These are phyloP conservation scores for Pseudogymnoascus sp. DNA, from an alignment of 2,329 filamentous ascomycete species.

Conservation along the genomic window DNA sequence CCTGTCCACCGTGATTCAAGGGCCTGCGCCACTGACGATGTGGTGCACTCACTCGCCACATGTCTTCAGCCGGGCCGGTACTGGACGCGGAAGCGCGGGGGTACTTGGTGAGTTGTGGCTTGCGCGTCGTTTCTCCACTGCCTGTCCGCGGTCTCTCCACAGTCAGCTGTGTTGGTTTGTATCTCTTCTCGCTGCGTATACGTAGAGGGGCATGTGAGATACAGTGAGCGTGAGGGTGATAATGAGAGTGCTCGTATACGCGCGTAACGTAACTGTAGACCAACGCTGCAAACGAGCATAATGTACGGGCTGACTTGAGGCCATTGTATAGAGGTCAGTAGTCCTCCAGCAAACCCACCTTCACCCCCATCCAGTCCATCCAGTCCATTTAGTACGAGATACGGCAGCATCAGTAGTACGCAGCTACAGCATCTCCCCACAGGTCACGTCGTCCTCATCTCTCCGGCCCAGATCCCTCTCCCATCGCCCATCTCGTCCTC, in stretches of 20 bases:
- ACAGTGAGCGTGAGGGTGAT: neutral
- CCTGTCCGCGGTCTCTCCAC: neutral
- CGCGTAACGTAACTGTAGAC: neutral
- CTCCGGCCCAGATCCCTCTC: neutral
- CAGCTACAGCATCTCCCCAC: neutral
- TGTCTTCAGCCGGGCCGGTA: neutral
- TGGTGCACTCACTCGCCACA: neutral
- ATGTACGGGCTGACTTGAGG: neutral
- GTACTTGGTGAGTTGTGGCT: neutral
- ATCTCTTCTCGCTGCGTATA: no score
- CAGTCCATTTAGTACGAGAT: neutral
- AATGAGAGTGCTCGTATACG: neutral
- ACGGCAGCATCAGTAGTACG: neutral
- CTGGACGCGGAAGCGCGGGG: neutral
- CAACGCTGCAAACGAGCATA: neutral
- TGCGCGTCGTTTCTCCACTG: neutral
- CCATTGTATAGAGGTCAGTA: neutral
- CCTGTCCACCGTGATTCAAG: neutral
- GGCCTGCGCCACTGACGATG: constrained; percentile 1
- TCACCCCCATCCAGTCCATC: neutral
- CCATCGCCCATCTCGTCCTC: neutral
- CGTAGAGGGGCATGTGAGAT: neutral
- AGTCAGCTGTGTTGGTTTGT: neutral
- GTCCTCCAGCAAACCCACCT: neutral
- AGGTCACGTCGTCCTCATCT: neutral